Conservation (phyloP, 192 early-diverging fungal genomes). For the Allomyces javanicus region DNA sequence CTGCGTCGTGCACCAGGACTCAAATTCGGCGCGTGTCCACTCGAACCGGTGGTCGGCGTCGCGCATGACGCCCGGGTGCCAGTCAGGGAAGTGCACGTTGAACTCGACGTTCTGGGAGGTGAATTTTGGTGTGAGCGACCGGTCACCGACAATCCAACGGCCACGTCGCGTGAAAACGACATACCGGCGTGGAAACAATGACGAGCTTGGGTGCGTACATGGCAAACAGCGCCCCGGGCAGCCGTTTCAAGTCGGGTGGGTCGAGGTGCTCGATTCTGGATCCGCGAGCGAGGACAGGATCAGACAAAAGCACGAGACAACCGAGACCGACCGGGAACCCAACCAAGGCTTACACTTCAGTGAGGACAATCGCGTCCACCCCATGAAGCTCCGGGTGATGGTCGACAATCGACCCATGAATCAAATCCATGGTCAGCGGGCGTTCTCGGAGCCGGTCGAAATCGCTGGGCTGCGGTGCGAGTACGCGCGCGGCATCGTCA, state of each 20-base stretch:
- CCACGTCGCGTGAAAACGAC: too few relatives aligned
- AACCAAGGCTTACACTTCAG: too few relatives aligned
- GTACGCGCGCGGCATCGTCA: not conserved
- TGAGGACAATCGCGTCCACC: not conserved
- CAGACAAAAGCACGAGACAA: not conserved
- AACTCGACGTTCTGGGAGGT: conserved; percentile 64
- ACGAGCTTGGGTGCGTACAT: conserved; percentile 44
- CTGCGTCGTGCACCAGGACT: conserved; percentile 33
- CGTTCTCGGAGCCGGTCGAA: not conserved
- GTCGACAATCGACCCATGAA: not conserved
- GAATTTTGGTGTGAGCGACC: not conserved
- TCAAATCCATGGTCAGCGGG: not conserved
- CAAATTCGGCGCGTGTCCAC: conserved; percentile 79
- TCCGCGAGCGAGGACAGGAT: conserved; percentile 4
- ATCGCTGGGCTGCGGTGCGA: not conserved
- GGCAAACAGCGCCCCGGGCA: conserved; percentile 43
- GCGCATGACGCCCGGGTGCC: conserved; percentile 58
- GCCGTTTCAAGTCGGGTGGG: conserved; percentile 26
- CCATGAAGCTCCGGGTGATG: not conserved
- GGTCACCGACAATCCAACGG: conserved; percentile 15
- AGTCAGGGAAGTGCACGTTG: conserved; percentile 63
- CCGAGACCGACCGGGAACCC: too few relatives aligned
- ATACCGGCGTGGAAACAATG: conserved; percentile 43
- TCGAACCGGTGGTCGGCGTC: conserved; percentile 86
- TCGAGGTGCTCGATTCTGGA: conserved; percentile 56